Evolutionary conservation across 441 rosid genomes (phyloP), one percentile per base, ranked within the genome.

Genomic region (Pelargonium cotyledonis): DNA sequence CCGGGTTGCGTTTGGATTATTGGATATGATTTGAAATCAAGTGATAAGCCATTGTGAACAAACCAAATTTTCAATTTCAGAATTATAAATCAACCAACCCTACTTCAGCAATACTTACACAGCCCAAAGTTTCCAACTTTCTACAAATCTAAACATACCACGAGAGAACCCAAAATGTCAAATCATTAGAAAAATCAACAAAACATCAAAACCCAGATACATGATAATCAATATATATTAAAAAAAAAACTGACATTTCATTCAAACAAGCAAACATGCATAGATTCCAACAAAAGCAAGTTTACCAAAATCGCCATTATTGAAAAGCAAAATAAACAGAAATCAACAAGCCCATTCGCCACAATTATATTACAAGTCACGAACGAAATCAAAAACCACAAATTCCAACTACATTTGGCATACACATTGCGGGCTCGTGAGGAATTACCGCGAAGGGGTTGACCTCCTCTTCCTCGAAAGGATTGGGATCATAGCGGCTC

Each of bases 361-460:
- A 58, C 29, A 58, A 49, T 8, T 29, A 47, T 7, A 41, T 46
- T 10, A n/a, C 23, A n/a, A 40, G 6, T 49, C 15, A 49, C 21
- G 12, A 67, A 67, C 8, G 4, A 10, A 67, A 67, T 11, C 62
- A 29, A 67, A 46, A 38, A n/a, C 40, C 69, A 49, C 40, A 67
- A 12, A 15, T 49, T 47, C 15, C 14, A 14, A 12, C 46, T 43
- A 46, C 69, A 66, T 19, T 21, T 44, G 6, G 38, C 16, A 44
- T 40, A 51, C 1, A 31, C 31, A 12, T 23, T 21, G 38, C 57
- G 31, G 69, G 21, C 9, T 10, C 1, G 10, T 6, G 2, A 29
- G 29, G 19, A 69, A 81, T 71, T 83, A 94, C 98, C 80, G 99
- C 87, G 71, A 92, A 95, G 70, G 99, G 98, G 82, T 92, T 95